Evolutionary conservation across 176 grass and related monocot species (phyloP), one percentile per base, ranked within the genome.

Genomic region (Otatea glauca): DNA sequence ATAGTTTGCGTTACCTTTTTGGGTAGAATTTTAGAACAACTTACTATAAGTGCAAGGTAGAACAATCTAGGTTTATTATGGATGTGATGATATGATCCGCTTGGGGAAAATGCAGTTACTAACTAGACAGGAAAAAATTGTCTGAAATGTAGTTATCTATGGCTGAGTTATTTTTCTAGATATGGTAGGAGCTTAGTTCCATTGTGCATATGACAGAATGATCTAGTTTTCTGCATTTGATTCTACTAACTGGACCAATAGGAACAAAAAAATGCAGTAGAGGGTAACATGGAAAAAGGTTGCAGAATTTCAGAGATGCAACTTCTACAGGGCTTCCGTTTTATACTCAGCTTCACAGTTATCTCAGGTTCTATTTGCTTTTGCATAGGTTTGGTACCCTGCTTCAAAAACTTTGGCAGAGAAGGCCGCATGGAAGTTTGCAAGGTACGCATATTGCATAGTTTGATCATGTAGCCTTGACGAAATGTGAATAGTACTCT

Each of bases 371-470:
- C 17, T 38, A 20, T 81, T 12, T 78, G 65, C 17, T 29, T 18
- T 35, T 91, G 25, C 41, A 39, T 75, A 95, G 96, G 41, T 99
- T 41, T 96, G 96, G 96, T 99, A 99, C 87, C 91, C 96, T 70
- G 86, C 76, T 68, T 99, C 93, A 0, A 99, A 99, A 79, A 74
- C 96, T 14, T 34, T 99, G 65, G 96, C 93, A 34, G 96, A 98
- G 91, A 92, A 96, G 77, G 96, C 86, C 0, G 91, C 93, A 74
- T 98, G 96, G 89, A 89, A 91, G 78, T 98, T 98, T 58, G 93
- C 96, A 48, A 93, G 89, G 91, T 91, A 60, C 21, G 5, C 11
- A 1, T 55, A 17, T 73, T 48, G 2, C 77, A 24, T 53, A 0
- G 9, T 58, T 9, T 34, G 17, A 17, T 60, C 39, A 55, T 58